These are phyloP conservation scores for Quillaja saponaria DNA, from an alignment of 306 rosid genomes.

Conservation along the genomic window DNA sequence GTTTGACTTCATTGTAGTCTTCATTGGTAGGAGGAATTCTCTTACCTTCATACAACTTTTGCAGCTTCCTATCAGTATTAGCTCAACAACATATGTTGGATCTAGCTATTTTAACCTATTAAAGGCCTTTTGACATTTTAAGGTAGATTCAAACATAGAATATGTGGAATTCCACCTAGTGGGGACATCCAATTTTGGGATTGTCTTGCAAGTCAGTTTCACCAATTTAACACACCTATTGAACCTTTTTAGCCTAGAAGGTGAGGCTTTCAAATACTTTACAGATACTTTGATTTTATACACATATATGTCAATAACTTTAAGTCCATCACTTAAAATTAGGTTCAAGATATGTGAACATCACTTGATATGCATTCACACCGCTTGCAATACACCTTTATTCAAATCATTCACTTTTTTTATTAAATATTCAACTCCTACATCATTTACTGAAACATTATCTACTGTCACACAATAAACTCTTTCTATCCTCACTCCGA, in stretches of 20 bases:
- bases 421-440: neutral
- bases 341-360: neutral
- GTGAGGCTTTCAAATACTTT: neutral
- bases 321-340: neutral
- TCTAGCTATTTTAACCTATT: neutral
- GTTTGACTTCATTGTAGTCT: neutral
- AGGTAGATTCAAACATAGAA: neutral
- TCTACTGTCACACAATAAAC: neutral
- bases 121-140: neutral
- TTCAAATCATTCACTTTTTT: neutral
- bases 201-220: neutral
- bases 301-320: neutral
- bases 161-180: neutral
- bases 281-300: neutral
- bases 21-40: neutral
- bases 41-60: neutral
- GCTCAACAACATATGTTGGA: neutral
- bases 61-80: no score
- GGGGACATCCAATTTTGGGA: slow-evolving; percentile 2
- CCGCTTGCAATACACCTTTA: neutral
- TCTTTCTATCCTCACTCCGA: neutral
- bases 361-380: neutral
- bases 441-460: neutral
- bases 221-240: neutral
- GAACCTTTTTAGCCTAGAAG: neutral